Evolutionary conservation across 2,329 filamentous ascomycete genomes (phyloP), one percentile per base, ranked within the genome.

Genomic region (Clonostachys byssicola): DNA sequence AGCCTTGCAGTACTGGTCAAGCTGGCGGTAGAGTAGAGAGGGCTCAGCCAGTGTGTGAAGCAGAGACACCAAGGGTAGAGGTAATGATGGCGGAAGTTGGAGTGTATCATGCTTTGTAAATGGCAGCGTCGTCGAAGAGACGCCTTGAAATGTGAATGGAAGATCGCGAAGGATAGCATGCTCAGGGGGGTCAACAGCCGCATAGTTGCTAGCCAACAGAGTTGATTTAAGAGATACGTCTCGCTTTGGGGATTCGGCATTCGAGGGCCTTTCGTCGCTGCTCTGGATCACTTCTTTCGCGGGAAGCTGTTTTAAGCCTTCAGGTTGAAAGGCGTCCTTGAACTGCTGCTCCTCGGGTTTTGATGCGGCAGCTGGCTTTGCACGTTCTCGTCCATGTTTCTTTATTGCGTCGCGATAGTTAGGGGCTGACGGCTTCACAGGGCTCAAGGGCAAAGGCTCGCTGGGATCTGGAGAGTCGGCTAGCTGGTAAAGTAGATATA

Each of bases 1-100:
- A 5, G 86, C 86, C 50, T 95, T 87, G 48, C 92, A 86, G 66
- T 96, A 99, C 5, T 78, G 76, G 13, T 90, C 82, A 1, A 99
- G 77, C 2, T 82, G 82, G 50, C 86, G 83, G 62, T 96, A 99
- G 9, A 99, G 74, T n/a, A 99, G 74, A 6, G 92, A 95, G 8
- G 94, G 94, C 61, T 99, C 94, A 3, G 94, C 91, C 17, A 99
- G 73, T 0, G 88, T 89, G 58, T 99, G 90, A 3, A 99, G 74
- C 10, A 99, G 77, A 14, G 91, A 92, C 13, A 97, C 75, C 10
- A 97, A 75, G 3, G 94, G 92, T 6, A 92, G 74, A 2, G 94
- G 91, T 6, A 99, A 75, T 1, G 85, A 89, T 0, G 83, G 59
- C 0, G 94, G 95, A 23, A 99, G 72, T 58, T 83, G 88, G 45